These are phyloP conservation scores for Onygenales sp. DNA, from an alignment of 2,329 filamentous ascomycete genomes.

Conservation along the genomic window DNA sequence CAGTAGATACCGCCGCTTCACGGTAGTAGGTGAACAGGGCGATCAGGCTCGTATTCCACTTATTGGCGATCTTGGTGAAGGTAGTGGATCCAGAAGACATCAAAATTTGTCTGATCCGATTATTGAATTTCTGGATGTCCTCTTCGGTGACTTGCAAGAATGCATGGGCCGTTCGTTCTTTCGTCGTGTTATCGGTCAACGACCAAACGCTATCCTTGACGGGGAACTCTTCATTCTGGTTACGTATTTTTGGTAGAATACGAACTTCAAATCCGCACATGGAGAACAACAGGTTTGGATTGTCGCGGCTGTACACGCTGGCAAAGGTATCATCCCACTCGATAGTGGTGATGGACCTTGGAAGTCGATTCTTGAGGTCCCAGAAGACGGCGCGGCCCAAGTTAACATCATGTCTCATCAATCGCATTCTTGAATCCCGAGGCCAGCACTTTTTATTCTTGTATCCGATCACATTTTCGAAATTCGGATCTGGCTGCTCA, in stretches of 20 bases:
- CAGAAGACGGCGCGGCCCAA: conserved; percentile 95
- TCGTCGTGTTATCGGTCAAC: conserved; percentile 88
- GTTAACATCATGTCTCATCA: conserved; percentile 98
- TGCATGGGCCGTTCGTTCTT: conserved; percentile 92
- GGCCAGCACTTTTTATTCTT: conserved; percentile 99
- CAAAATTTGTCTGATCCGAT: conserved; percentile 92
- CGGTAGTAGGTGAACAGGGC: conserved; percentile 98
- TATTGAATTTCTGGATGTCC: conserved; percentile 98
- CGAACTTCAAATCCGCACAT: conserved; percentile 98
- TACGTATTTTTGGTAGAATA: conserved; percentile 88
- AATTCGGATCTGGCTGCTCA: conserved; percentile 96
- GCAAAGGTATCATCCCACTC: conserved; percentile 99
- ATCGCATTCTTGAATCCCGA: conserved; percentile 88
- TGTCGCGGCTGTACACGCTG: conserved; percentile 95
- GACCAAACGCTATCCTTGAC: conserved; percentile 99
- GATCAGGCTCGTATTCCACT: conserved; percentile 98
- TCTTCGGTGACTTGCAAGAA: conserved; percentile 97
- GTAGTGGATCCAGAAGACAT: conserved; percentile 99
- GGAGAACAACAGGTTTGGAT: conserved; percentile 91
- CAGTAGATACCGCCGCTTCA: conserved; percentile 91
- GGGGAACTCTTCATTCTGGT: conserved; percentile 91
- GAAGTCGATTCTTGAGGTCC: conserved; percentile 95
- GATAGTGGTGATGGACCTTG: conserved; percentile 89
- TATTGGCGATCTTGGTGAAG: conserved; percentile 99
- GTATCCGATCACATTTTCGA: conserved; percentile 98